Percentiles rank a stretch among this genome's conserved stretches.
Conservation (phyloP, 2,329 filamentous ascomycete genomes). For the Talaromyces sp. region DNA sequence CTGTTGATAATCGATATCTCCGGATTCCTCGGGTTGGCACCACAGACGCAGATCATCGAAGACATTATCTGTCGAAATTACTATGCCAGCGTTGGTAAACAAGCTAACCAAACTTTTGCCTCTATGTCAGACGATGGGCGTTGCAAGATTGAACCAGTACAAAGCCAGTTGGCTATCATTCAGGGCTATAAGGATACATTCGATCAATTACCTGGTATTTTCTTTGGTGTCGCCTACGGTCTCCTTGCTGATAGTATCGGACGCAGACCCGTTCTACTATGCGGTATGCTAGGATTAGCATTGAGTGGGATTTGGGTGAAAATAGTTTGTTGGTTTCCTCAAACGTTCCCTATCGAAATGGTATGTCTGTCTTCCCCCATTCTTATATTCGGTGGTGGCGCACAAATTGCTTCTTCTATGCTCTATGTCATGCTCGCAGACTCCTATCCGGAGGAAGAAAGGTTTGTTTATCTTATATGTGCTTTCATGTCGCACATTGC, state of each 20-base stretch:
- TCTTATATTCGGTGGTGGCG: conserved; percentile 24
- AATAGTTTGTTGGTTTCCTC: conserved; percentile 21
- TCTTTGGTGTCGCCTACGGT: conserved; percentile 26
- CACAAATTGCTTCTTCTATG: conserved; percentile 19
- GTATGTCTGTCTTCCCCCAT: conserved; percentile 23
- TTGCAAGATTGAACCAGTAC: conserved; percentile 28
- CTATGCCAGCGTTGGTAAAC: conserved; percentile 10
- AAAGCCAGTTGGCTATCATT: conserved; percentile 27
- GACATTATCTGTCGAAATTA: conserved; percentile 25
- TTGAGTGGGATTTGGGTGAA: conserved; percentile 24
- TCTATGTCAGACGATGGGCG: conserved; percentile 5
- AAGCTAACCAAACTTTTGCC: background rate
- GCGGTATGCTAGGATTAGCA: conserved; percentile 21
- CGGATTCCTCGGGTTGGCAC: conserved; percentile 21
- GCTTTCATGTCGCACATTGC: background rate
- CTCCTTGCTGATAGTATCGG: conserved; percentile 27
- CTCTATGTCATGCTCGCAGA: conserved; percentile 25
- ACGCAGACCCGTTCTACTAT: conserved; percentile 23
- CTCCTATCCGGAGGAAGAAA: conserved; percentile 25
- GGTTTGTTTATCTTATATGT: conserved; percentile 12
- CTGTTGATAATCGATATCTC: conserved; percentile 19
- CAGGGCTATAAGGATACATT: conserved; percentile 25
- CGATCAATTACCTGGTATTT: conserved; percentile 17
- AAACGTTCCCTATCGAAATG: conserved; percentile 21
- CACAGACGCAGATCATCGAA: conserved; percentile 26